Evolutionary conservation across 139 green algal genomes (phyloP), one percentile per base, ranked within the genome.

Genomic region (Tetradesmus lagerheimii): DNA sequence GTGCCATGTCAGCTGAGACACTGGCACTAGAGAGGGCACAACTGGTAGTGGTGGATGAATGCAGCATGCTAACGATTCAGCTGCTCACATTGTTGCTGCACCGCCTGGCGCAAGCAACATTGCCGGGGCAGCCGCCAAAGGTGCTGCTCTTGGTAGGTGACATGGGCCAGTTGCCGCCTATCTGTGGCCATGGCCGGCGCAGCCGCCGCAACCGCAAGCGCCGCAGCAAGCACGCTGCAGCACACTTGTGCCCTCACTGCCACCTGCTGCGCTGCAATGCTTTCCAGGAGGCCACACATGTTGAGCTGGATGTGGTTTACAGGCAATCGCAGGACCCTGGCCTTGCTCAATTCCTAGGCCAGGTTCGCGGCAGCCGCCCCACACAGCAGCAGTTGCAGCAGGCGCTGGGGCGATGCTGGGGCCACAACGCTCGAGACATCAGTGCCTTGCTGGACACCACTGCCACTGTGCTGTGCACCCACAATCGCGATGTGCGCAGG

Each of bases 381-480:
- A 88, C 83, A 1, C 35, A 57, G 57, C n/a, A 43, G 31, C 39
- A 57, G 57, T 18, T 79, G 20, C 47, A 80, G n/a, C n/a, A n/a
- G n/a, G n/a, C n/a, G n/a, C n/a, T n/a, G n/a, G n/a, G n/a, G n/a
- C n/a, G n/a, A n/a, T n/a, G 45, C 38, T 74, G 66, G 34, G 47
- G 14, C 5, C 47, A 20, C 34, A 5, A 34, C 18, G 11, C n/a
- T 8, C 3, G 57, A 41, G 16, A 18, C 34, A 16, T 82, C 3
- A 5, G 6, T 15, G 8, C 5, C 23, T 5, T 41, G 1, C 12
- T 74, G 18, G 20, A 57, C 57, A 16, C 5, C 6, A 62, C 11
- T 15, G 57, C 83, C 34, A 88, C 83, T 4, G 62, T 79, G 6
- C 62, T 88, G 34, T 88, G 83, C 83, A 88, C 62, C 6, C 83